A percentile compares a stretch with the other conserved stretches of the same genome.
Conservation (phyloP, 179 eudicot genomes). For the Pouteria campechiana region DNA sequence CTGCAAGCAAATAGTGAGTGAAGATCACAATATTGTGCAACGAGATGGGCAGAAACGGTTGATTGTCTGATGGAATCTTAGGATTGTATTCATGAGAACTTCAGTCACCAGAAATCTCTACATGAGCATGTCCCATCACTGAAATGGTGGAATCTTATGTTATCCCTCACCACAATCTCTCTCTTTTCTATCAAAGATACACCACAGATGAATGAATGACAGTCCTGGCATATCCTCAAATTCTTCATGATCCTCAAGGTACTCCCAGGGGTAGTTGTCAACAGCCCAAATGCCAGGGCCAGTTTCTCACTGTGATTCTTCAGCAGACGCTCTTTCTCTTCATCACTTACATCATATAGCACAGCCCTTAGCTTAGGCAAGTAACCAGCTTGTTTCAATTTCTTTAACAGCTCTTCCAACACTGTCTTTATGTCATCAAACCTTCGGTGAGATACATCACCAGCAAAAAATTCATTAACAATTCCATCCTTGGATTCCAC, state of each 20-base stretch:
- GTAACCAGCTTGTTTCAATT: conserved; percentile 36
- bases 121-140: conserved; percentile 44
- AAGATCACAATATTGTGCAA: too few species aligned
- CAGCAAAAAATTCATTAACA: conserved; percentile 59
- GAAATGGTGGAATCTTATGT: conserved; percentile 57
- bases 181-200: conserved; percentile 32
- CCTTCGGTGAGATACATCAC: conserved; percentile 42
- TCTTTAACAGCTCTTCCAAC: conserved; percentile 22
- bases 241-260: conserved; percentile 54
- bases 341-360: conserved; percentile 55
- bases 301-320: conserved; percentile 67
- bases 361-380: conserved; percentile 35
- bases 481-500: conserved; percentile 52
- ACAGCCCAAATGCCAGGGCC: conserved; percentile 55
- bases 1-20: too few species aligned
- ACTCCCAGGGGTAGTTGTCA: conserved; percentile 19
- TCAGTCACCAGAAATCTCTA: conserved; percentile 53
- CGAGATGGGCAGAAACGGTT: too few species aligned
- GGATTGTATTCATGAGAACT: too few species aligned
- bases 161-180: conserved; percentile 50
- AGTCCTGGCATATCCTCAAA: conserved; percentile 57
- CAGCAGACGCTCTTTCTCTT: conserved; percentile 45
- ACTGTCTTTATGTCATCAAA: conserved; percentile 24
- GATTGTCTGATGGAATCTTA: too few species aligned
- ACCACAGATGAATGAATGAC: conserved; percentile 54